Base-by-base conservation (phyloP, 106 monocot genomes). In the Phalaenopsis aphrodite region DNA sequence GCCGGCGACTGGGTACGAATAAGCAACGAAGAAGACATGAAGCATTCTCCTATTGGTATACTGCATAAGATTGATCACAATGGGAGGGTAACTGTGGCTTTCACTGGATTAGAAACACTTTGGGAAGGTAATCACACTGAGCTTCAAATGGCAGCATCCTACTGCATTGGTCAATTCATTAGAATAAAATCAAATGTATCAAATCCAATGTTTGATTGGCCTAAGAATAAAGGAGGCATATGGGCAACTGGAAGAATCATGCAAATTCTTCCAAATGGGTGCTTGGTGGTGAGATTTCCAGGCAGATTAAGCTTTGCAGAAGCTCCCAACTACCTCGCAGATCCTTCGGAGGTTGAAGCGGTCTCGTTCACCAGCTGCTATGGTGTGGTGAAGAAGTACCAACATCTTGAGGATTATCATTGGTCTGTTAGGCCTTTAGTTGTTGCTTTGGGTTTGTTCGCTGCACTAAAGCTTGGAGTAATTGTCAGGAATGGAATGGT, bases 321-420 rank as follows among this genome's bases (percentile, higher is more conserved):
- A 67, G 57, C 78, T 5, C 5, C 19, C 12, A 81, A 61, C 39
- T 81, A 49, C 48, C 49, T 97, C 39, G 94, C 92, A 5, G 92
- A 97, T 75, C 92, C 96, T 15, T 83, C 87, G 0, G 92, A 97
- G 83, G 90, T 94, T 21, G 92, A 97, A 79, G 77, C 78, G 16
- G 90, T 97, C 47, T 86, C 84, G 78, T 97, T 97, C 77, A 75
- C 71, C 21, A 87, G 79, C 6, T 94, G 96, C 41, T 80, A 92
- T 14, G 92, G 94, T n/a, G 12, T 90, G 5, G 88, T 85, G 67
- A 90, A 86, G 80, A 97, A 94, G 80, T 97, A 97, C 84, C 84
- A 90, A 46, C 96, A 97, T 78, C 86, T 97, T 42, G 96, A 97
- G 87, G 92, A 97, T 67, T 90, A 89, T 77, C 96, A 94, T 64